Percentiles rank a stretch among this genome's conserved stretches.
phyloP scores from a whole-genome alignment of 2,329 filamentous ascomycete genomes.

The Emericellopsis atlantica region DNA sequence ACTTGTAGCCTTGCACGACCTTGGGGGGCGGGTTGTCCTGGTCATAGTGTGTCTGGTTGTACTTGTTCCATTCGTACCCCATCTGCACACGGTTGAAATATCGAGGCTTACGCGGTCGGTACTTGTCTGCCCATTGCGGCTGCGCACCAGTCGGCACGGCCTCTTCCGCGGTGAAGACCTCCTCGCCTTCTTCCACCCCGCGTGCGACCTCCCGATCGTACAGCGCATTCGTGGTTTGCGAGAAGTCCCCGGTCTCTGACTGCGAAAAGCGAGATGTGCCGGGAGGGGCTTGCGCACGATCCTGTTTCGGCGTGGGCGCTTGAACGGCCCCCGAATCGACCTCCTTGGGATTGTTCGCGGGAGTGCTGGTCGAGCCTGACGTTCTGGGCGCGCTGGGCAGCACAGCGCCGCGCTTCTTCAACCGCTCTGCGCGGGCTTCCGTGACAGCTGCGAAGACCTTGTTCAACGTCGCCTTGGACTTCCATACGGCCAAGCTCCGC shows the following conservation, averaged over 20 bases:
- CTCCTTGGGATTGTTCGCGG: neutral
- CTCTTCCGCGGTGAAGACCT: constrained; percentile 89
- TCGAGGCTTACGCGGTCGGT: constrained; percentile 79
- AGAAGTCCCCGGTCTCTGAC: constrained; percentile 64
- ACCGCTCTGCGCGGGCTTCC: constrained; percentile 50
- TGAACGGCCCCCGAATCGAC: neutral
- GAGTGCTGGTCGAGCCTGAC: neutral
- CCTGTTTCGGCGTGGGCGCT: neutral
- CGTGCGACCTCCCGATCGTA: constrained; percentile 90
- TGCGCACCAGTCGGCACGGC: constrained; percentile 46
- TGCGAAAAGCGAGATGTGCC: constrained; percentile 58
- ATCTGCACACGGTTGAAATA: constrained; percentile 98
- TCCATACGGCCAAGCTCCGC: constrained; percentile 75
- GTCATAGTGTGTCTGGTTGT: constrained; percentile 99
- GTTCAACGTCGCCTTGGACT: constrained; percentile 75
- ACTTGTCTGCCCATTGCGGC: constrained; percentile 72
- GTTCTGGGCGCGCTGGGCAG: neutral
- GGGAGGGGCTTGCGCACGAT: constrained; percentile 22
- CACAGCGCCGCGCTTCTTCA: constrained; percentile 52
- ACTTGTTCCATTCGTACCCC: constrained; percentile 99
- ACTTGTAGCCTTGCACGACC: constrained; percentile 97
- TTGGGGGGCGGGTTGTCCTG: constrained; percentile 96
- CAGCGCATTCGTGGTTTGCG: constrained; percentile 73
- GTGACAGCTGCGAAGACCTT: constrained; percentile 67
- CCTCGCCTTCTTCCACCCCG: constrained; percentile 85